Base-by-base conservation (phyloP, 208 protist genomes). In the Trypanosoma theileri region DNA sequence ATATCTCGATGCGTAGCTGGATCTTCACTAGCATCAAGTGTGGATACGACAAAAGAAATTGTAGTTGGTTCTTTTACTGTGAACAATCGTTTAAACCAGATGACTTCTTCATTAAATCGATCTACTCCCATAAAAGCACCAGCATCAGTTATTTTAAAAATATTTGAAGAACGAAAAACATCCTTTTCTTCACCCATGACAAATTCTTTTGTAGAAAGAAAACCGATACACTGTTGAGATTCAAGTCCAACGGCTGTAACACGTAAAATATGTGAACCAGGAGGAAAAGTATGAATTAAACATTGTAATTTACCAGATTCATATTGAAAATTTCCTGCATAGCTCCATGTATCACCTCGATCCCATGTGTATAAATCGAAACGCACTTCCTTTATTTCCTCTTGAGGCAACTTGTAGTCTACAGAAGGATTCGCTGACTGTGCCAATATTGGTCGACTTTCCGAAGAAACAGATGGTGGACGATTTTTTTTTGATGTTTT, bases 81-180 rank as follows among this genome's bases (percentile, higher is more conserved):
- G 35, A 96, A 67, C 17, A 68, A 66, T 13, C 87, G 84, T 75
- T 96, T 96, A 57, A 96, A 84, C 87, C 88, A 94, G 12, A 96
- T 67, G 22, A 60, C 73, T 66, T 92, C 81, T 41, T 79, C 71
- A 41, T 85, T 78, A 26, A 58, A 35, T 7, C 53, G 24, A 14
- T 81, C 44, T 35, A 91, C 74, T 2, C 75, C 72, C 1, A 59
- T 65, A 77, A 89, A 75, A 4, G 52, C 51, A 42, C 86, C 88
- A n/a, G 87, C 86, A 68, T 96, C 91, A 42, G 70, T 82, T 54
- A 93, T 65, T 68, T 57, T 76, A 59, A 59, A 69, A 9, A 77
- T 73, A 69, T 72, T 77, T 28, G 73, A 66, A n/a, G 56, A 58
- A 44, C 67, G 22, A 44, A 82, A 26, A 55, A 57, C 57, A 63